phyloP scores from a whole-genome alignment of 2,329 filamentous ascomycete genomes.

The Claviceps monticola region DNA sequence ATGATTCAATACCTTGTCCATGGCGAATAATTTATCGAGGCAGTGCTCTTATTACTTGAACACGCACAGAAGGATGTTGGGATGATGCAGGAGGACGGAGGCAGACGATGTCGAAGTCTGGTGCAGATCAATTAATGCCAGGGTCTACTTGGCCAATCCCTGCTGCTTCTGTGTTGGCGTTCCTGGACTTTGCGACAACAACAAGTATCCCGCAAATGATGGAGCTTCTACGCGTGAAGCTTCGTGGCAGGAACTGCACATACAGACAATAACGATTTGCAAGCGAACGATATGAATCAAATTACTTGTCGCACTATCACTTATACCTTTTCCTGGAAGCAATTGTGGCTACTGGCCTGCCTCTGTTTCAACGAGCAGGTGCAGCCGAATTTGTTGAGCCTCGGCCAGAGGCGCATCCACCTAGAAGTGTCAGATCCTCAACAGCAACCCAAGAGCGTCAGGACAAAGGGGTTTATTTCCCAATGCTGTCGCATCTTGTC shows the following conservation, averaged over 20 bases:
- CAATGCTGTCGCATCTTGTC: not conserved
- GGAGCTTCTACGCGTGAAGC: too few species aligned
- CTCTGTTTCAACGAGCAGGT: not conserved
- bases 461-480: not conserved
- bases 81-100: not conserved
- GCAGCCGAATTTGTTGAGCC: constrained; percentile 5
- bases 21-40: constrained; percentile 7
- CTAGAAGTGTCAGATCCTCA: not conserved
- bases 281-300: too few species aligned
- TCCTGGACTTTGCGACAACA: not conserved
- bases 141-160: not conserved
- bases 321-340: too few species aligned
- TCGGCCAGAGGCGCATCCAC: not conserved
- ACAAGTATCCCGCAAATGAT: too few species aligned
- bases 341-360: too few species aligned
- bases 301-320: too few species aligned
- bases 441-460: not conserved
- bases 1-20: constrained; percentile 15
- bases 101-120: not conserved
- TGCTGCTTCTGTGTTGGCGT: not conserved
- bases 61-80: not conserved
- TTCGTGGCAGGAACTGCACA: too few species aligned
- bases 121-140: not conserved
- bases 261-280: too few species aligned
- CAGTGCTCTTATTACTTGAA: not conserved